These are phyloP conservation scores for Roridomyces roridus DNA, from an alignment of 768 basidiomycete species.

Conservation along the genomic window DNA sequence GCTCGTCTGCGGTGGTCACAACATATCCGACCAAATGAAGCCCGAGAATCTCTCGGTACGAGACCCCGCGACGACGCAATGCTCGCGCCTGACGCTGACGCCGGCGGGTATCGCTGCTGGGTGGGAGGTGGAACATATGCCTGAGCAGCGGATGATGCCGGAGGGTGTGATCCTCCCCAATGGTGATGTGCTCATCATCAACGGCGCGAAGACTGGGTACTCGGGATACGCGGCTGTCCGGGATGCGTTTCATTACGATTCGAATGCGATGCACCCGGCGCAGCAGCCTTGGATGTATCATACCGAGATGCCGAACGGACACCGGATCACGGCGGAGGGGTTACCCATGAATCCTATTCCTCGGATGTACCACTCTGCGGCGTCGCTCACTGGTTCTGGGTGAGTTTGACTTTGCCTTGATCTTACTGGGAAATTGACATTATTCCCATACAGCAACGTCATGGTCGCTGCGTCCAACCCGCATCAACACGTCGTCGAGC, in stretches of 20 bases:
- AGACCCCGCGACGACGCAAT: conserved; percentile 58
- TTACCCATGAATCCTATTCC: conserved; percentile 53
- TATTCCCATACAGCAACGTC: conserved; percentile 43
- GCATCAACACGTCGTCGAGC: conserved; percentile 46
- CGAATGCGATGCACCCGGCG: not conserved
- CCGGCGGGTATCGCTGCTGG: conserved; percentile 53
- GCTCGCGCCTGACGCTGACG: conserved; percentile 54
- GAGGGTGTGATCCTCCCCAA: conserved; percentile 63
- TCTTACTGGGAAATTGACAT: no score
- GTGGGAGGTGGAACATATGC: conserved; percentile 62
- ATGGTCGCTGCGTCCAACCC: conserved; percentile 65
- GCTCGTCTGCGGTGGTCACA: conserved; percentile 59
- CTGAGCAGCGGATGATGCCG: conserved; percentile 57
- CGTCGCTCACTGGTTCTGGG: conserved; percentile 57
- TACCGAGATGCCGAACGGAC: conserved; percentile 55
- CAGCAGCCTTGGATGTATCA: conserved; percentile 21
- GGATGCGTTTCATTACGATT: conserved; percentile 38
- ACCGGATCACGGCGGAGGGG: conserved; percentile 50
- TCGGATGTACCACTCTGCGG: conserved; percentile 61
- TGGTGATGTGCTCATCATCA: conserved; percentile 58
- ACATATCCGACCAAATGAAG: conserved; percentile 48
- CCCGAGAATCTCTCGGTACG: conserved; percentile 53
- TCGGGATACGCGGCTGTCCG: conserved; percentile 46
- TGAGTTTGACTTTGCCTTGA: no score
- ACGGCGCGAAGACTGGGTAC: conserved; percentile 35